These are phyloP conservation scores for Tolypocladium amazonense DNA, from an alignment of 2,329 filamentous ascomycete genomes.

Conservation along the genomic window DNA sequence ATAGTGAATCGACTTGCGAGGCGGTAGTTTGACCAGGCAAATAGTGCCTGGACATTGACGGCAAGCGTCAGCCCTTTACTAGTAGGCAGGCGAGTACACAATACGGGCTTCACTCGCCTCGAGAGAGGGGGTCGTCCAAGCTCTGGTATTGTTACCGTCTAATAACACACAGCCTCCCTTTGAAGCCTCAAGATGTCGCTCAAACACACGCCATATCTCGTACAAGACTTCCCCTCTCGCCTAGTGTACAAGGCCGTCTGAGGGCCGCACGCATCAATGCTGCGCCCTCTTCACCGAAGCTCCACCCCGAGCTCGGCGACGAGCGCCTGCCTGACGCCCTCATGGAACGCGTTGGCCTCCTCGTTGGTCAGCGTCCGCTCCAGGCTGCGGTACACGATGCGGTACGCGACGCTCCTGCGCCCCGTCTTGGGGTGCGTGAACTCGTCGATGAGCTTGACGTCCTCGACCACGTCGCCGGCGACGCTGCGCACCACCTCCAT, in stretches of 20 bases:
- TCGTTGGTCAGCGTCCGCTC: constrained; percentile 81
- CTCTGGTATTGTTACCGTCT: not conserved
- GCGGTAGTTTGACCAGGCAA: not conserved
- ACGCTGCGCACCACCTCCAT: constrained; percentile 89
- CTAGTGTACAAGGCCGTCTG: not conserved
- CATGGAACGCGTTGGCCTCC: constrained; percentile 70
- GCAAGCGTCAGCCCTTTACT: not conserved
- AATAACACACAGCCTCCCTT: not conserved
- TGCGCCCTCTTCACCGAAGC: constrained; percentile 16
- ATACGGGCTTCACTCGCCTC: not conserved
- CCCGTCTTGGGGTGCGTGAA: constrained; percentile 83
- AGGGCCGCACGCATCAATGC: not conserved
- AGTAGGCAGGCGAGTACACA: not conserved
- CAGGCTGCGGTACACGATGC: constrained; percentile 86
- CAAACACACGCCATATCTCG: not conserved
- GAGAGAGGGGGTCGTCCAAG: not conserved
- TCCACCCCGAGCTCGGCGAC: constrained; percentile 68
- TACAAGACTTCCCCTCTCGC: not conserved
- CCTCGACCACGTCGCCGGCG: constrained; percentile 76
- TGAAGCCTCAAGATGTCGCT: not conserved
- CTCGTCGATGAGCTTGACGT: constrained; percentile 73
- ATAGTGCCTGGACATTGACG: not conserved
- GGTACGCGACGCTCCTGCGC: constrained; percentile 77
- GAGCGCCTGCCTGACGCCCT: constrained; percentile 52
- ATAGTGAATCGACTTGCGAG: no score